Base-by-base conservation (phyloP, 177 flowering plant species). In the Vitis hybrid region DNA sequence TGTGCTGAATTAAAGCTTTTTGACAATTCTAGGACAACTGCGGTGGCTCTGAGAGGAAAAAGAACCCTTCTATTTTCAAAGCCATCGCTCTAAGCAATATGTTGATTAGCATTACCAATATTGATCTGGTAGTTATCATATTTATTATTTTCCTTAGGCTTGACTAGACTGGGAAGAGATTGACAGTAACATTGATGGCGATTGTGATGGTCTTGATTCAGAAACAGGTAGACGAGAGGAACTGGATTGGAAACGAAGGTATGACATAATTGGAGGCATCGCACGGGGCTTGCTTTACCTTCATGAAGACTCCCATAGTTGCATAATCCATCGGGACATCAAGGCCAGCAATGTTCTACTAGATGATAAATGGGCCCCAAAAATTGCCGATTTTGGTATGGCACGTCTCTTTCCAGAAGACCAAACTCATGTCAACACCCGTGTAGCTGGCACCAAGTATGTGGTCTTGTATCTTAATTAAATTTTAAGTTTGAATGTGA, bases 361-460 rank as follows among this genome's bases (percentile, higher is more conserved):
- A 0, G 99, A 94, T 56, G 93, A 91, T 15, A 91, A 84, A 58
- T 94, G 99, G 99, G 77, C 74, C n/a, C 94, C 99, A 0, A 94
- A 94, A 74, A 93, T 94, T 21, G 97, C 97, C 12, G 99, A 94
- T 76, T 94, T 94, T 74, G 98, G 99, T 29, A 86, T 93, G 93
- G 99, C 99, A 60, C 88, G 99, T 16, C 91, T 94, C 55, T 94
- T 70, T 76, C 85, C 87, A 0, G 97, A 93, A 72, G 94, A 90
- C 73, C 62, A 85, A 73, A 89, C 98, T 0, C 95, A 92, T 51
- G 87, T 94, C 52, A 82, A 88, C 68, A 94, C 99, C 2, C 89
- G 97, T 67, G 87, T 90, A 10, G 99, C 97, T 56, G 99, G 99
- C n/a, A 93, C 99, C 77, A 94, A 84, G 97, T 94, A 87, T 9